Conservation (phyloP, 2,329 filamentous ascomycete species). For the Fusarium chlamydosporum region DNA sequence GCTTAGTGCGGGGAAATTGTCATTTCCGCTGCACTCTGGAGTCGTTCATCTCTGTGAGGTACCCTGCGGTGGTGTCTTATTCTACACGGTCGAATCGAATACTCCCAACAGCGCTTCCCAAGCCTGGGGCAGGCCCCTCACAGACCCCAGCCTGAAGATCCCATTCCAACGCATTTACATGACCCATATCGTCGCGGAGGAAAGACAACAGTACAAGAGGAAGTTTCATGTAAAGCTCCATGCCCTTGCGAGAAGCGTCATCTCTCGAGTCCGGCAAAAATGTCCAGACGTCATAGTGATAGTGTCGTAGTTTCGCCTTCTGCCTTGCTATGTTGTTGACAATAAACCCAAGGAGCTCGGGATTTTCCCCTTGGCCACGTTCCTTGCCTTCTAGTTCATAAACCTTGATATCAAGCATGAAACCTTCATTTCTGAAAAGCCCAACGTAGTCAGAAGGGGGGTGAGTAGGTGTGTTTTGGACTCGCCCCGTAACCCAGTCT, state of each 20-base stretch:
- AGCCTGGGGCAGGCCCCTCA: not conserved
- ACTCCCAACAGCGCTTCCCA: not conserved
- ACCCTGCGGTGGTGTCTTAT: not conserved
- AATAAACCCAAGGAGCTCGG: not conserved
- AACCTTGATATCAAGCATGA: not conserved
- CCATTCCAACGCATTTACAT: not conserved
- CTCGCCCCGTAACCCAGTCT: not conserved
- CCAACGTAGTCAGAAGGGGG: not conserved
- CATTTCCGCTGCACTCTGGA: too few relatives aligned
- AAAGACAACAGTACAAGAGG: constrained; percentile 1
- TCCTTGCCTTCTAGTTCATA: not conserved
- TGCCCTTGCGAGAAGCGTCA: constrained; percentile 1
- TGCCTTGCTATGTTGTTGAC: not conserved
- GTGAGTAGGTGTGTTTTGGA: not conserved
- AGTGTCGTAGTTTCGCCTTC: not conserved
- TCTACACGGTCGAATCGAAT: not conserved
- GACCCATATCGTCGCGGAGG: not conserved
- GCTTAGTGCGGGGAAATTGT: too few relatives aligned
- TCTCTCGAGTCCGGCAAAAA: constrained; percentile 1
- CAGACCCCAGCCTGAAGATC: constrained; percentile 4
- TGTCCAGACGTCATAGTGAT: constrained; percentile 6
- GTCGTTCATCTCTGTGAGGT: too few relatives aligned
- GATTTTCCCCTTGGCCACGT: not conserved
- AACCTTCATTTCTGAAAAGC: not conserved
- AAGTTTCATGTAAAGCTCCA: constrained; percentile 2